Base-by-base conservation (phyloP, 768 basidiomycete species). In the Suillus occidentalis region DNA sequence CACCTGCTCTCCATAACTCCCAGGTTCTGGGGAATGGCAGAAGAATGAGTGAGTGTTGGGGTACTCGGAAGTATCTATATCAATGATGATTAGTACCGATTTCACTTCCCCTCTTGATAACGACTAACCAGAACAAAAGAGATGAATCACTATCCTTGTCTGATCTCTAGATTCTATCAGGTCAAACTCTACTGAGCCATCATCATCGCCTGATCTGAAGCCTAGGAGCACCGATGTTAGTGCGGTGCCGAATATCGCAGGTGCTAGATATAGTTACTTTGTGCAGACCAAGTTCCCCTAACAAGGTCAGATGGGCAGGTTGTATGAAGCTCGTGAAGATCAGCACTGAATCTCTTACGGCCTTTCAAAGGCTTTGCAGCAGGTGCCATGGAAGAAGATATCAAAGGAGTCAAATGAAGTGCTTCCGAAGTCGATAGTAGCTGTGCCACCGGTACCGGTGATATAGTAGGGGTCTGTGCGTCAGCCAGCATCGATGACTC, bases 1-100 rank as follows among this genome's bases (percentile, higher is more conserved):
- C 18, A 89, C 64, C 18, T 77, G 73, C 0, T 77, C 62, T 0
- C 82, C 76, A 9, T 85, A 68, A 39, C 81, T 47, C 6, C 61
- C 80, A 4, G 72, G 71, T 62, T 86, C 83, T 43, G 81, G 78
- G 16, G 84, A 80, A 66, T 85, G 88, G 60, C 85, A 81, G 69
- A 89, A 83, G 62, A 83, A 82, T 0, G 81, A 78, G 71, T 90
- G 89, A 64, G 76, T 79, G 34, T 76, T 76, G 0, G 90, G 90
- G 70, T 91, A 91, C 60, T 87, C 86, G 12, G 89, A 86, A 2
- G 88, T 84, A 69, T 89, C 88, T 88, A 66, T 22, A 49, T 59
- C 28, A n/a, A n/a, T 59, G 20, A 16, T 52, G 39, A 9, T 66
- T 18, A 40, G 37, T 40, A 18, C 22, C 13, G 10, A 39, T 50